Conservation (phyloP, 2,329 filamentous ascomycete genomes). For the Penicillium sp. region DNA sequence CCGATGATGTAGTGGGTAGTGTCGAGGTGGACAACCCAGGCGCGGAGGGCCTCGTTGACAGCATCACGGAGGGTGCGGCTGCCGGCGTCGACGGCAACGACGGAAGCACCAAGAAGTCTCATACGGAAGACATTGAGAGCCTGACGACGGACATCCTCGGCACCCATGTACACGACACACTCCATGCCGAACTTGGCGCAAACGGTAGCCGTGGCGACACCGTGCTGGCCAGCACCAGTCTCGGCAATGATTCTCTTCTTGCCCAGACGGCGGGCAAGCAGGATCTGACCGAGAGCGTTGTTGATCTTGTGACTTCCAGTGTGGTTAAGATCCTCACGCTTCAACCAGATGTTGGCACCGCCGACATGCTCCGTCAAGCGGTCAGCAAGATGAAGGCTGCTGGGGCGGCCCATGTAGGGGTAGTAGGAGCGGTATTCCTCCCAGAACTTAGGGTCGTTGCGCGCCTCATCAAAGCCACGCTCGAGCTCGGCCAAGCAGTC, state of each 20-base stretch:
- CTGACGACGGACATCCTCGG: conserved; percentile 90
- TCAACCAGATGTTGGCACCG: conserved; percentile 93
- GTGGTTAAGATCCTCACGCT: conserved; percentile 95
- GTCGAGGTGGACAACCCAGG: conserved; percentile 89
- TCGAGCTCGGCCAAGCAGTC: conserved; percentile 88
- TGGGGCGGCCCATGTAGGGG: conserved; percentile 91
- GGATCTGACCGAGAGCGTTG: conserved; percentile 87
- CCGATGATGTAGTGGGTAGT: conserved; percentile 98
- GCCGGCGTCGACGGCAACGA: conserved; percentile 86
- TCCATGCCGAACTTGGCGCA: conserved; percentile 98
- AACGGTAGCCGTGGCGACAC: no score
- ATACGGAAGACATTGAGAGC: conserved; percentile 98
- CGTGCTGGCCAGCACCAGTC: conserved; percentile 93
- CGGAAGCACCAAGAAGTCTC: conserved; percentile 85
- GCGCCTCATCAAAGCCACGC: conserved; percentile 77
- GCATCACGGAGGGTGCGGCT: conserved; percentile 74
- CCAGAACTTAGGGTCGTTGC: conserved; percentile 86
- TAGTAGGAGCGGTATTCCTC: conserved; percentile 94
- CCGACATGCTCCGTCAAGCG: conserved; percentile 80
- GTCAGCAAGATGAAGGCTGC: conserved; percentile 79
- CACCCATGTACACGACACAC: conserved; percentile 97
- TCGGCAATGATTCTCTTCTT: conserved; percentile 98
- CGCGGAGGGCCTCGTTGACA: conserved; percentile 88
- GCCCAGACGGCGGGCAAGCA: conserved; percentile 73
- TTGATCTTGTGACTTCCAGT: conserved; percentile 99